Conservation (phyloP, 2,329 filamentous ascomycete species). For the Taxawa tesnikishii region DNA sequence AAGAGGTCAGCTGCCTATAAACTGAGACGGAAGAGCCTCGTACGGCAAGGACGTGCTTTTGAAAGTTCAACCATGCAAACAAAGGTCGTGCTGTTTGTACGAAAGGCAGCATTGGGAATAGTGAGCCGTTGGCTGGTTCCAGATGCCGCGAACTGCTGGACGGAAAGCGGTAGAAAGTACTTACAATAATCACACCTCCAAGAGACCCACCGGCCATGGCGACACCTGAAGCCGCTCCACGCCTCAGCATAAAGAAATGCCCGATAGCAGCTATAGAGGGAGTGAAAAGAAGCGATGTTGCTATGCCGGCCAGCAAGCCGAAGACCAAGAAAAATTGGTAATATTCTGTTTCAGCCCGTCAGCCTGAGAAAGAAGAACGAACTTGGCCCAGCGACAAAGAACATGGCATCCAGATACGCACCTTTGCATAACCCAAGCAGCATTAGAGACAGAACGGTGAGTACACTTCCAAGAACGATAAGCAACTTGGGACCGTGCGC, state of each 20-base stretch:
- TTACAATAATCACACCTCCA: conserved; percentile 30
- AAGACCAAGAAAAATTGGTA: conserved; percentile 76
- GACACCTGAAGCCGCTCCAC: conserved; percentile 69
- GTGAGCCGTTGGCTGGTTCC: too few species aligned
- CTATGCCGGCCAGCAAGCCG: conserved; percentile 59
- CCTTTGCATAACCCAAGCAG: conserved; percentile 60
- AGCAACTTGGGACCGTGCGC: conserved; percentile 38
- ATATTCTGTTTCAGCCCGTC: conserved; percentile 38
- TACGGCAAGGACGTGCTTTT: too few species aligned
- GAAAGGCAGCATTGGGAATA: too few species aligned
- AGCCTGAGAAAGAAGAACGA: conserved; percentile 1
- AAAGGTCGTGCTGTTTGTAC: too few species aligned
- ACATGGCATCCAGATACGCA: too few species aligned
- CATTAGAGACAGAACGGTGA: conserved; percentile 50
- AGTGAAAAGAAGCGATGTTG: conserved; percentile 68
- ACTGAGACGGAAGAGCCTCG: too few species aligned
- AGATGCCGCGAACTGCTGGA: too few species aligned
- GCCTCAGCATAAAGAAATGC: conserved; percentile 65
- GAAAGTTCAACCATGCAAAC: too few species aligned
- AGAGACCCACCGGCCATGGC: conserved; percentile 53
- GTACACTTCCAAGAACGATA: conserved; percentile 51
- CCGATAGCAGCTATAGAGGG: conserved; percentile 66
- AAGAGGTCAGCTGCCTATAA: not conserved
- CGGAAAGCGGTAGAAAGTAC: not conserved
- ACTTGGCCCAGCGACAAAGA: conserved; percentile 25